Percentiles rank a stretch among this genome's conserved stretches.
Conservation (phyloP, 345 rosid genomes). For the Capsella bursapastoris region DNA sequence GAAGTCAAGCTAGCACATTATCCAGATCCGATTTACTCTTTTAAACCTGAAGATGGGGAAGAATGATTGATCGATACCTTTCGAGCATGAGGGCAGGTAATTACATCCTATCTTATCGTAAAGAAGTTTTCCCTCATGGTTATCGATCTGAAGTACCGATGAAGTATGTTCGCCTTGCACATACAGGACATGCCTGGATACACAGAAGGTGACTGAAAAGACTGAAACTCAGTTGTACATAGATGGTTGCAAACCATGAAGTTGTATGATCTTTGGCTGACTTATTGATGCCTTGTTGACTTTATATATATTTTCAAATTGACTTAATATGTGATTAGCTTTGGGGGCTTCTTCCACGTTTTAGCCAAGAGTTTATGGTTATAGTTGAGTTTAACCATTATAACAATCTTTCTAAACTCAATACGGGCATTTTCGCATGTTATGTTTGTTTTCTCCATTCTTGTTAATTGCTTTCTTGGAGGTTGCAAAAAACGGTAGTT, state of each 20-base stretch:
- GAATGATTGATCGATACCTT: slow-evolving; percentile 29
- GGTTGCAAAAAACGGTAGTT: neutral
- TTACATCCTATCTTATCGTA: neutral
- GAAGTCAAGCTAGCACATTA: slow-evolving; percentile 41
- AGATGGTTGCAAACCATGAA: neutral
- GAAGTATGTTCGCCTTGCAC: neutral
- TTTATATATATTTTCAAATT: slow-evolving; percentile 13
- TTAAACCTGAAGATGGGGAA: slow-evolving; percentile 32
- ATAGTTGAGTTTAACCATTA: neutral
- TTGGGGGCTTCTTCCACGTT: neutral
- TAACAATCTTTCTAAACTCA: neutral
- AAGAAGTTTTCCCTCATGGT: neutral
- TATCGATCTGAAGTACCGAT: neutral
- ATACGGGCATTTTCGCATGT: neutral
- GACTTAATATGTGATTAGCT: neutral
- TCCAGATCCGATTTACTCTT: slow-evolving; percentile 34
- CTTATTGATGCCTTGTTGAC: slow-evolving; percentile 1
- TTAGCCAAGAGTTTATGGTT: slow-evolving; percentile 14
- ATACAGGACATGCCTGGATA: slow-evolving; percentile 15
- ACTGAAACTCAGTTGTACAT: slow-evolving; percentile 34
- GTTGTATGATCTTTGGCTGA: slow-evolving; percentile 31
- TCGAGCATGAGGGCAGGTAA: slow-evolving; percentile 1
- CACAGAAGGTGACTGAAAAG: slow-evolving; percentile 2
- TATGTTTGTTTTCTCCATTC: neutral
- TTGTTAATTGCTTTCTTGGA: neutral